Conservation (phyloP, 1,139 yeast species). For the Taphrina flavorubra region DNA sequence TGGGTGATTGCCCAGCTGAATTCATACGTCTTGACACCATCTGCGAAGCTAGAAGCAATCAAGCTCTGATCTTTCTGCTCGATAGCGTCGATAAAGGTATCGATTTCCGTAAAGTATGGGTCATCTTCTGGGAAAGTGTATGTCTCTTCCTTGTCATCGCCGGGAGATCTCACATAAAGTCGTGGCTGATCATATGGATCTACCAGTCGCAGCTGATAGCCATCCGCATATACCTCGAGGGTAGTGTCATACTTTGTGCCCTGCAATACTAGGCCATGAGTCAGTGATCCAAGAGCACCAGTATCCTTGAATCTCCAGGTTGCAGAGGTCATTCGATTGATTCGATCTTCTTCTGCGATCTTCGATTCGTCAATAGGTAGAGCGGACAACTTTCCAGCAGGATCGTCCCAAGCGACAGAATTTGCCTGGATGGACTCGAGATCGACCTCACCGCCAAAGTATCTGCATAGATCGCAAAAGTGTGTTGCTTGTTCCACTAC, state of each 20-base stretch:
- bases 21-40: constrained; percentile 44
- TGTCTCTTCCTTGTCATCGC: constrained; percentile 41
- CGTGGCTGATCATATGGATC: constrained; percentile 47
- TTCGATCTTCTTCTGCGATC: constrained; percentile 46
- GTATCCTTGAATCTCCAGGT: constrained; percentile 46
- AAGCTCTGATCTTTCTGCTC: constrained; percentile 38
- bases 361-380: constrained; percentile 46
- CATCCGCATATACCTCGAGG: constrained; percentile 47
- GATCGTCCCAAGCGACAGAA: constrained; percentile 46
- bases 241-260: constrained; percentile 47
- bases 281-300: constrained; percentile 47
- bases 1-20: constrained; percentile 42
- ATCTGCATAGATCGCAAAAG: constrained; percentile 46
- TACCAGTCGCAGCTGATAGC: constrained; percentile 47
- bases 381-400: constrained; percentile 46
- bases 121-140: constrained; percentile 43
- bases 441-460: constrained; percentile 47
- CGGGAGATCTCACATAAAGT: constrained; percentile 46
- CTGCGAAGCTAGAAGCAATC: constrained; percentile 41
- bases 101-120: constrained; percentile 43
- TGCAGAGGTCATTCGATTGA: constrained; percentile 47
- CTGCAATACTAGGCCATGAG: constrained; percentile 47
- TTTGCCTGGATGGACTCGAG: constrained; percentile 45
- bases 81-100: constrained; percentile 42
- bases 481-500: constrained; percentile 48